Conservation (phyloP, 495 filamentous ascomycete species). For the Xylaria acuta region DNA sequence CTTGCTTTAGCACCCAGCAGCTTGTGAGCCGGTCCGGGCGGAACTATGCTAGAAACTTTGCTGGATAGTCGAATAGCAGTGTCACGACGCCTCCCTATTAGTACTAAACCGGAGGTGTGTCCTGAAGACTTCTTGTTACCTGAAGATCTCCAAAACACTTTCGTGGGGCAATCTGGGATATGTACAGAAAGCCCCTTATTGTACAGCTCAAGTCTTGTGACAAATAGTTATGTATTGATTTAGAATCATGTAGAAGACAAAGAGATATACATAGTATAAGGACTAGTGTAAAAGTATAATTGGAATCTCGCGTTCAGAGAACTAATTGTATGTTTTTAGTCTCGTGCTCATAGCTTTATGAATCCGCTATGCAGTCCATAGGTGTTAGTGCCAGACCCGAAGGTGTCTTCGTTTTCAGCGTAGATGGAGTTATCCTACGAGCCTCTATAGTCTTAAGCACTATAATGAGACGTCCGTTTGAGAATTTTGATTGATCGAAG, state of each 20-base stretch:
- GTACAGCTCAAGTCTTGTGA: background rate
- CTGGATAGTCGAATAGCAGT: background rate
- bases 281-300: background rate
- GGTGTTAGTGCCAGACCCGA: slow-evolving; percentile 5
- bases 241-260: background rate
- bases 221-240: background rate
- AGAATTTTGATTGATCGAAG: background rate
- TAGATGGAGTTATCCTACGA: background rate
- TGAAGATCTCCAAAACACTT: too few species aligned
- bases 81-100: background rate
- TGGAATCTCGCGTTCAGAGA: background rate
- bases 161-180: background rate
- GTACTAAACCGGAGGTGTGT: background rate
- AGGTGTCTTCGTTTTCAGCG: background rate
- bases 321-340: background rate
- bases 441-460: slow-evolving; percentile 17
- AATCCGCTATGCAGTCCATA: background rate
- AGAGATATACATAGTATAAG: background rate
- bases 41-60: background rate
- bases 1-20: too few species aligned
- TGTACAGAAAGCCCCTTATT: background rate
- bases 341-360: background rate
- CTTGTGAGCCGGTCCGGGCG: background rate
- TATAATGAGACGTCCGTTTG: slow-evolving; percentile 3
- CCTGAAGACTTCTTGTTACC: too few species aligned